Percentiles rank a stretch among this genome's conserved stretches.
Conservation (phyloP, 2,329 filamentous ascomycete genomes). For the Sarocladiaceae sp. region DNA sequence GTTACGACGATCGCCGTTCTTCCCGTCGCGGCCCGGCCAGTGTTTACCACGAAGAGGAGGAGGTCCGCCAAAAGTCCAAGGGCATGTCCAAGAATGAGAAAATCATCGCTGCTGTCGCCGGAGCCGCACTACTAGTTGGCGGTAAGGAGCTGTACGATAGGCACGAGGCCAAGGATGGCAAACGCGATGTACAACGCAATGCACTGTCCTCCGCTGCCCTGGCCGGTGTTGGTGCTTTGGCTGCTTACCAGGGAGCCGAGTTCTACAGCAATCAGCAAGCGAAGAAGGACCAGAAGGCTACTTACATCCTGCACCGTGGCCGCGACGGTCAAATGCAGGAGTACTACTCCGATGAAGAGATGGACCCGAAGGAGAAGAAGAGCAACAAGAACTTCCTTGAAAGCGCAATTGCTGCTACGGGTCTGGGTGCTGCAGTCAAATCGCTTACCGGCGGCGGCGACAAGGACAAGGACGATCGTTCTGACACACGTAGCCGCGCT, state of each 20-base stretch:
- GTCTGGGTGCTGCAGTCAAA: conserved; percentile 56
- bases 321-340: conserved; percentile 46
- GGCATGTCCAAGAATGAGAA: conserved; percentile 56
- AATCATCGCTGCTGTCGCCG: conserved; percentile 59
- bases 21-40: conserved; percentile 40
- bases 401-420: conserved; percentile 55
- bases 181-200: conserved; percentile 47
- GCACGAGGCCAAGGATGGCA: conserved; percentile 46
- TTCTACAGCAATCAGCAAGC: conserved; percentile 55
- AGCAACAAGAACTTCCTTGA: conserved; percentile 60
- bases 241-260: conserved; percentile 58
- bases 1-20: conserved; percentile 47
- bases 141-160: conserved; percentile 62
- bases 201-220: conserved; percentile 53
- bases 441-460: conserved; percentile 45
- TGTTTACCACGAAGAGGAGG: conserved; percentile 53
- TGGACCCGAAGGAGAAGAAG: conserved; percentile 48
- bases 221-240: conserved; percentile 57
- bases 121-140: conserved; percentile 57
- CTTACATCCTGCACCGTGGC: conserved; percentile 45
- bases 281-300: conserved; percentile 50
- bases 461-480: conserved; percentile 32
- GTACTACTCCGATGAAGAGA: conserved; percentile 52
- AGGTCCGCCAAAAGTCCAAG: conserved; percentile 40
- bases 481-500: conserved; percentile 42